phyloP scores from a whole-genome alignment of 129 eudicot species.

The Flaveria ramosissima region DNA sequence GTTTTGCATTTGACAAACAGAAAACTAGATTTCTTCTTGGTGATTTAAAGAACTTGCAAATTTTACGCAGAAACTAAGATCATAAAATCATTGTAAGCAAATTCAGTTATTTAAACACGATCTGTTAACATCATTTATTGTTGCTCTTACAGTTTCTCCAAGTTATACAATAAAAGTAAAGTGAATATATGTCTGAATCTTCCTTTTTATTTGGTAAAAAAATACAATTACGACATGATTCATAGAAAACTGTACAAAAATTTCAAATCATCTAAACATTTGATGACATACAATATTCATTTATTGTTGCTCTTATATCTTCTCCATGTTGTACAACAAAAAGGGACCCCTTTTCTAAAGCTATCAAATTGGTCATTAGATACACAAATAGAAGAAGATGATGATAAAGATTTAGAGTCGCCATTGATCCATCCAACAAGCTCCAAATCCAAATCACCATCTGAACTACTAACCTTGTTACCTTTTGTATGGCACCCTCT shows the following conservation, averaged over 20 bases:
- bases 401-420: constrained; percentile 26
- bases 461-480: constrained; percentile 33
- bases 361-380: constrained; percentile 31
- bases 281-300: neutral
- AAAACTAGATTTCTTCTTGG: neutral
- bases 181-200: neutral
- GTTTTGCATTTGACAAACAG: too few relatives aligned
- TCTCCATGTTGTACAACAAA: constrained; percentile 43
- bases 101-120: neutral
- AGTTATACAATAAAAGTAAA: neutral
- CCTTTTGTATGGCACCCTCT: constrained; percentile 19
- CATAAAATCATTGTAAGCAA: neutral
- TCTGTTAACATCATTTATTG: neutral
- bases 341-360: constrained; percentile 34
- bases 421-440: constrained; percentile 30
- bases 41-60: neutral
- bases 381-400: constrained; percentile 24
- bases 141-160: neutral
- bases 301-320: constrained; percentile 24
- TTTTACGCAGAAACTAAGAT: neutral
- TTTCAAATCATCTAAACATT: neutral
- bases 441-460: constrained; percentile 32
- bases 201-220: neutral
- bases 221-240: neutral
- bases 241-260: neutral